Conservation (phyloP, 345 rosid species). For the Salix caprea region DNA sequence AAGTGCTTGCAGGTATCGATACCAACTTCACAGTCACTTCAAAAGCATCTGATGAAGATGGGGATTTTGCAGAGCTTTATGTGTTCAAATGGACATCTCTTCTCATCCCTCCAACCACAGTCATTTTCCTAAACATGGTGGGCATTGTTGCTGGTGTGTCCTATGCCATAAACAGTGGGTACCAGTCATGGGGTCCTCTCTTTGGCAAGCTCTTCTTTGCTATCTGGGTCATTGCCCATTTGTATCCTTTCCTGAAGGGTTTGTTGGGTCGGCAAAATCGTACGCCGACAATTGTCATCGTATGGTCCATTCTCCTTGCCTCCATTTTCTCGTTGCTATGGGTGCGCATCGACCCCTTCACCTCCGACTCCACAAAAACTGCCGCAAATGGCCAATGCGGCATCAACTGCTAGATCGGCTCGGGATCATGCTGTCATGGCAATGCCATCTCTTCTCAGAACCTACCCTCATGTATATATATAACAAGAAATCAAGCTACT, state of each 20-base stretch:
- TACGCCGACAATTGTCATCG: conserved; percentile 95
- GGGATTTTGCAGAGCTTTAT: conserved; percentile 92
- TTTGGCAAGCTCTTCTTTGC: conserved; percentile 97
- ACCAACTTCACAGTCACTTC: conserved; percentile 98
- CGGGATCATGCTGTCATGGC: neutral
- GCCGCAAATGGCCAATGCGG: conserved; percentile 62
- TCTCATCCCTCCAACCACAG: conserved; percentile 95
- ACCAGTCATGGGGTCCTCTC: conserved; percentile 99
- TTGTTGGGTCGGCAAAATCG: conserved; percentile 91
- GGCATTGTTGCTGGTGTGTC: conserved; percentile 99
- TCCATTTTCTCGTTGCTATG: conserved; percentile 98
- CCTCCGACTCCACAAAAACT: conserved; percentile 40
- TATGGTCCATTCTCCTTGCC: conserved; percentile 96
- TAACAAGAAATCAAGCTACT: conserved; percentile 13
- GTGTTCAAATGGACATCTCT: conserved; percentile 98
- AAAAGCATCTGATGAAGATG: conserved; percentile 90
- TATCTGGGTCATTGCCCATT: conserved; percentile 93
- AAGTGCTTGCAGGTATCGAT: conserved; percentile 95
- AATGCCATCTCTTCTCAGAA: neutral
- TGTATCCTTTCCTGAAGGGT: conserved; percentile 98
- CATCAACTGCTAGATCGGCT: conserved; percentile 28
- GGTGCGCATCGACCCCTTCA: conserved; percentile 95
- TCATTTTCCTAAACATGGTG: conserved; percentile 75
- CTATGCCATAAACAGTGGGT: conserved; percentile 89
- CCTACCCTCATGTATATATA: conserved; percentile 12